Evolutionary conservation across 495 filamentous ascomycete genomes (phyloP), one percentile per base, ranked within the genome.

Genomic region (Penicillium canescens): DNA sequence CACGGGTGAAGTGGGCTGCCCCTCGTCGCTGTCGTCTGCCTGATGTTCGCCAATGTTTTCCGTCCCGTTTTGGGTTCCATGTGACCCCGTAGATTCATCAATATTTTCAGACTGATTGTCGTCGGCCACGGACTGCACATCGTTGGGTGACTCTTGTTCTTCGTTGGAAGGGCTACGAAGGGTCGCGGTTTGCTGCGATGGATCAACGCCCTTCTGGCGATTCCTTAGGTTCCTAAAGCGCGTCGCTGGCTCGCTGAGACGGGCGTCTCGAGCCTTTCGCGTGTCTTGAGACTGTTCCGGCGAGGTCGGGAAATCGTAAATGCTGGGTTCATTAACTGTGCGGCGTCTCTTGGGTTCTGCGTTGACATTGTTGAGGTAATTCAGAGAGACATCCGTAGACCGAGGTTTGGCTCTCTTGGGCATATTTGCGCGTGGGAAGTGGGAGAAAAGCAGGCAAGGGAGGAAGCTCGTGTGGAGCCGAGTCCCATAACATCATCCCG

Each of bases 401-500:
- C 16, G 33, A 28, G 23, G 23, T 12, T 9, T 46, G 34, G 24
- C 13, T 34, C 16, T 46, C 28, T 33, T 53, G 3, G 42, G 34
- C 42, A 46, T 54, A 18, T 28, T 16, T 46, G 33, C 34, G 51
- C 51, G 42, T 54, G 42, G 42, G 37, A 50, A 40, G 24, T 34
- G 6, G n/a, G 21, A 39, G 12, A 8, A n/a, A 21, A 26, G 18
- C 31, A 2, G 51, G 51, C 8, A 47, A 40, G 23, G 50, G 41
- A 47, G 20, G 45, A 23, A 54, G 43, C 42, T 47, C 10, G 37
- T 13, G 51, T 45, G 51, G 51, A 42, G 49, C 33, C 39, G 31
- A 31, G 28, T 31, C 39, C 6, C 16, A 52, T 43, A 44, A 48
- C 5, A 37, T 48, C 28, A 45, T 54, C 26, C 36, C 28, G 28